Evolutionary conservation across 208 protist genomes (phyloP), one percentile per base, ranked within the genome.

Genomic region (Crithidia bombi): DNA sequence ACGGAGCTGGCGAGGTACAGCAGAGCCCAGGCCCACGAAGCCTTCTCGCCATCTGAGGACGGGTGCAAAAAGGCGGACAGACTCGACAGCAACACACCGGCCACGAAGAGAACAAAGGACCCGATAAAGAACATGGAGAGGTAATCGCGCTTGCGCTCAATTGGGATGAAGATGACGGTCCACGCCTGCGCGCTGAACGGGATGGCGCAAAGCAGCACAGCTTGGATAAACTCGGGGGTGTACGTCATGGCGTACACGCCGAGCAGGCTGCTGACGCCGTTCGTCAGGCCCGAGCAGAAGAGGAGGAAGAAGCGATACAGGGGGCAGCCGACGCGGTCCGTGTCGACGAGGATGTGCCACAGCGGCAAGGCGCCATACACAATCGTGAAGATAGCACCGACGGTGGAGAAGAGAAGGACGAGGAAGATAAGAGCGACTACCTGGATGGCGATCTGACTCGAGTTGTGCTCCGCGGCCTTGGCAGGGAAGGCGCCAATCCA

Each of bases 201-300:
- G 38, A 93, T 90, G 51, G 56, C 66, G 67, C 89, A 91, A 17
- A 92, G 30, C 46, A 96, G 65, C 33, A 96, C 81, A 4, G 88
- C 82, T 61, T 96, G 90, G 17, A 96, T 57, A 57, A 92, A 89
- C 67, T 90, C 79, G 1, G 90, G 90, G 10, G 85, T 93, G 75
- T 93, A 69, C 26, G 81, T 72, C 75, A 91, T 89, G 35, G 85
- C 65, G 65, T 91, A 90, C 28, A 89, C 74, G 26, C 36, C 76
- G 47, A 93, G 57, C 10, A 93, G 52, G 21, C 78, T 80, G 43
- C 79, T 82, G 19, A 90, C 26, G 0, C 65, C 87, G 65, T 96
- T 91, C 23, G 82, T 79, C 46, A 81, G 63, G 15, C 90, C 90
- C 2, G 85, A 93, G 35, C 73, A 75, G 78, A 96, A 86, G 46